A percentile compares a stretch with the other conserved stretches of the same genome.
Evolutionary conservation across 164 flowering plant genomes (phyloP).

Genomic region (Tetrastigma voinierianum): DNA sequence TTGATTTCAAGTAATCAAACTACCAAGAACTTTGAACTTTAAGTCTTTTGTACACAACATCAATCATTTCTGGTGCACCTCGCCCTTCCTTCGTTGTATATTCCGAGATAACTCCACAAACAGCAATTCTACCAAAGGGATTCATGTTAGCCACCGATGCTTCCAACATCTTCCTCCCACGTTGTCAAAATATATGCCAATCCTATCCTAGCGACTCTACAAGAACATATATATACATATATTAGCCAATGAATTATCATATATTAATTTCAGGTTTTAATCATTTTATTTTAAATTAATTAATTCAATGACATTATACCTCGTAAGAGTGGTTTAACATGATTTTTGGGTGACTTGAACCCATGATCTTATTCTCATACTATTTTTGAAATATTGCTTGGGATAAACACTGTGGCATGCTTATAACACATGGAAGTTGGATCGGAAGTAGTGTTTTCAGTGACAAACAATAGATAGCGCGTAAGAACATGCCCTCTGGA

Average conservation of each 20-base stretch:
- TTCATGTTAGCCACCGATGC: slow-evolving; percentile 78
- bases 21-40: slow-evolving; percentile 54
- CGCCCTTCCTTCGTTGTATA: slow-evolving; percentile 34
- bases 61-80: slow-evolving; percentile 53
- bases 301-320: no score
- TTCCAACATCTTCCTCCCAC: slow-evolving; percentile 82
- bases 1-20: slow-evolving; percentile 31
- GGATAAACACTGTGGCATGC: no score
- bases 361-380: no score
- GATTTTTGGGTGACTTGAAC: no score
- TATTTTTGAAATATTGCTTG: no score
- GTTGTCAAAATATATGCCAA: slow-evolving; percentile 81
- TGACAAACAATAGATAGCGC: no score
- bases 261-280: no score
- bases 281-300: no score
- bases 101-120: slow-evolving; percentile 67
- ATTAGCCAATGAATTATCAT: not conserved
- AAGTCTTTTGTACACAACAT: slow-evolving; percentile 56
- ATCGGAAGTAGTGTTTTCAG: no score
- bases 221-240: slow-evolving; percentile 44
- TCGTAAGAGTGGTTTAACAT: no score
- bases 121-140: slow-evolving; percentile 55
- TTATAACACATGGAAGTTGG: no score
- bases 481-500: no score
- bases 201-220: slow-evolving; percentile 79